These are phyloP conservation scores for Diaporthe sp. DNA, from an alignment of 2,329 filamentous ascomycete species.

Conservation along the genomic window DNA sequence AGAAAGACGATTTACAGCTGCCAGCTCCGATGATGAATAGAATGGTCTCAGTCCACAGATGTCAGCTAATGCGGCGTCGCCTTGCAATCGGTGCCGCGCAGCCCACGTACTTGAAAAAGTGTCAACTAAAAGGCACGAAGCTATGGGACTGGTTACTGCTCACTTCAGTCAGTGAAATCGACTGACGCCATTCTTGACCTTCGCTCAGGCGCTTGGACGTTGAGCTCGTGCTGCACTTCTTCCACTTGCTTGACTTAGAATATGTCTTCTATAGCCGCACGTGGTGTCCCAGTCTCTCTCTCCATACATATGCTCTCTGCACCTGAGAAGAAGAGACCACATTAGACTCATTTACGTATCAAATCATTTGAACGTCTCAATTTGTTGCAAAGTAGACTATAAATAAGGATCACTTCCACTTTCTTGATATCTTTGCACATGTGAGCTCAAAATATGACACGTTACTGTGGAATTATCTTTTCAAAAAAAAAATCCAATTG, in stretches of 20 bases:
- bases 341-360: too few species aligned
- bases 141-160: too few species aligned
- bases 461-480: too few species aligned
- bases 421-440: too few species aligned
- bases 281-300: not conserved
- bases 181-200: not conserved
- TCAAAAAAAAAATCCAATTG: not conserved
- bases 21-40: not conserved
- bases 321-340: too few species aligned
- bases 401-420: too few species aligned
- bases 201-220: not conserved
- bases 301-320: not conserved
- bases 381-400: too few species aligned
- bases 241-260: not conserved
- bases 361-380: too few species aligned
- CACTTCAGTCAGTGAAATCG: not conserved
- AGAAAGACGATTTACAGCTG: not conserved
- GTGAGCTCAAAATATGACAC: too few species aligned
- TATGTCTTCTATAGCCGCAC: not conserved
- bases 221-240: not conserved
- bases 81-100: not conserved
- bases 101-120: not conserved
- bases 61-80: not conserved
- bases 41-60: not conserved
- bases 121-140: not conserved